Evolutionary conservation across 2,329 filamentous ascomycete species (phyloP).

Genomic region (Epichloe bromicola): DNA sequence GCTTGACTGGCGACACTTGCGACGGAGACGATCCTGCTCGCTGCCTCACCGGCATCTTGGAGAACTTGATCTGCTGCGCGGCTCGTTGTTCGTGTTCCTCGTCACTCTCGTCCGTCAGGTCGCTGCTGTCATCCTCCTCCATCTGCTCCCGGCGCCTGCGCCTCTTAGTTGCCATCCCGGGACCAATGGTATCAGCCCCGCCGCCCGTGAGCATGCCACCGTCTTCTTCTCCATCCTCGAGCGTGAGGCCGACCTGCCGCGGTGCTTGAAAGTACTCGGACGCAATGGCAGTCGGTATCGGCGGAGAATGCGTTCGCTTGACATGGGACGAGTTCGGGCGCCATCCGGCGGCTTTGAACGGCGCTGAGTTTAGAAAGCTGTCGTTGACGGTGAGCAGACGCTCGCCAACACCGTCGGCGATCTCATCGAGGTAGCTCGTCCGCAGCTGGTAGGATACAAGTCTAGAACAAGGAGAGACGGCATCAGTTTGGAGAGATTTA

Average conservation of each 20-base stretch:
- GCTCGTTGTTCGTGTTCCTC: constrained; percentile 64
- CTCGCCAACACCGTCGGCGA: constrained; percentile 75
- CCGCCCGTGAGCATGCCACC: constrained; percentile 59
- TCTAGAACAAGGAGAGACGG: constrained; percentile 26
- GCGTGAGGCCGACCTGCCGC: constrained; percentile 46
- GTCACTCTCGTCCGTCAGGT: constrained; percentile 73
- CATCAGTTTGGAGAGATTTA: not conserved
- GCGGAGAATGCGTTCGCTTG: constrained; percentile 74
- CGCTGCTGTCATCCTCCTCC: constrained; percentile 77
- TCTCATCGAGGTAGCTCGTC: constrained; percentile 64
- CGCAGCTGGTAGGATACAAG: constrained; percentile 74
- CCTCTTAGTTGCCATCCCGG: constrained; percentile 52
- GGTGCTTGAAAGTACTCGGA: constrained; percentile 74
- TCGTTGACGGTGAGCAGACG: constrained; percentile 73
- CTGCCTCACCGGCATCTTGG: constrained; percentile 82
- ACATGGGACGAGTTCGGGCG: constrained; percentile 58
- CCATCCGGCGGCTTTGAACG: constrained; percentile 77
- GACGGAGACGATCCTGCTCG: constrained; percentile 83
- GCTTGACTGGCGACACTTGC: constrained; percentile 49
- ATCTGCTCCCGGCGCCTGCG: constrained; percentile 57
- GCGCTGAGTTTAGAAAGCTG: constrained; percentile 62
- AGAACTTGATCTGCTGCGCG: constrained; percentile 86
- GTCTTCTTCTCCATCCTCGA: constrained; percentile 60
- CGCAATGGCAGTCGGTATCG: constrained; percentile 69
- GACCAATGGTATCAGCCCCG: constrained; percentile 54